Percentiles rank a stretch among this genome's conserved stretches.
Evolutionary conservation across 1,284 basidiomycete genomes (phyloP).

Genomic region (Leccinum angustisporum): DNA sequence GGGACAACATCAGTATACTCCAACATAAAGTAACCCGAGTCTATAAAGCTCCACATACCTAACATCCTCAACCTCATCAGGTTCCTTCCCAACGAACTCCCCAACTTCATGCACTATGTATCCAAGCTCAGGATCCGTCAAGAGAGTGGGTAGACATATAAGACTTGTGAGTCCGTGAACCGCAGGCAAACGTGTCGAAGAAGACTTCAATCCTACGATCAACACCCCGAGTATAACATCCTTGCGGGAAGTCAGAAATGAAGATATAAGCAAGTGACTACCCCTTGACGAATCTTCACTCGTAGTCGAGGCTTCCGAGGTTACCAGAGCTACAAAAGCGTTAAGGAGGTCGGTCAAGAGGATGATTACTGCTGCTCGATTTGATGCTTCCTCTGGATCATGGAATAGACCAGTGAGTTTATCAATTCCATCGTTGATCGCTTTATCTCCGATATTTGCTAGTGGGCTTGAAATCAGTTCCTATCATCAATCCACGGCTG

Average conservation of each 20-base stretch:
- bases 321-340: constrained; percentile 38
- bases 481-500: not conserved
- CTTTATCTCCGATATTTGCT: constrained; percentile 75
- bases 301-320: constrained; percentile 5
- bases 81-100: constrained; percentile 61
- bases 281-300: not conserved
- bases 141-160: constrained; percentile 60
- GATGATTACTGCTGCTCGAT: constrained; percentile 69
- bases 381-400: constrained; percentile 73
- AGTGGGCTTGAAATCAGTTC: constrained; percentile 9
- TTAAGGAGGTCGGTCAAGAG: constrained; percentile 61
- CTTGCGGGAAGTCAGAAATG: constrained; percentile 63
- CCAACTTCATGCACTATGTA: constrained; percentile 80
- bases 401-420: constrained; percentile 77
- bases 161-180: constrained; percentile 63
- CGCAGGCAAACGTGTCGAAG: constrained; percentile 57
- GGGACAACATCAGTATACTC: constrained; percentile 8
- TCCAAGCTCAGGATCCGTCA: constrained; percentile 72
- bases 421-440: constrained; percentile 65
- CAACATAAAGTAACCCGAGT: not conserved
- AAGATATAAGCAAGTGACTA: not conserved
- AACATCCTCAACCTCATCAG: constrained; percentile 56
- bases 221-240: constrained; percentile 74
- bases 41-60: constrained; percentile 40
- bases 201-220: constrained; percentile 58